These are phyloP conservation scores for Aspergillus quadrilineatus DNA, from an alignment of 2,329 filamentous ascomycete species.

Conservation along the genomic window DNA sequence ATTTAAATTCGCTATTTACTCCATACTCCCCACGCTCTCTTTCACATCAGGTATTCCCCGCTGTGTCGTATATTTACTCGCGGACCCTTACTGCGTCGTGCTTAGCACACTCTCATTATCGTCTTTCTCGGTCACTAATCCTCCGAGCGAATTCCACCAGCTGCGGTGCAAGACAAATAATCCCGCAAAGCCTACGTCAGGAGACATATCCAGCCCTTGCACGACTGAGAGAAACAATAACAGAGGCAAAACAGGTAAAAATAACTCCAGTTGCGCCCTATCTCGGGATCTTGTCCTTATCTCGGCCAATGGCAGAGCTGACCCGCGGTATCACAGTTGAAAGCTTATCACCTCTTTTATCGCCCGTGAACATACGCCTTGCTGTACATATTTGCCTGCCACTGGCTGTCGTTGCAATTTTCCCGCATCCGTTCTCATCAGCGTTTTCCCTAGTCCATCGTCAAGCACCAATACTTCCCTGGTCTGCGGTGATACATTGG, in stretches of 20 bases:
- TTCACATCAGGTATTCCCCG: conserved; percentile 1
- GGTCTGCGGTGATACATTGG: conserved; percentile 14
- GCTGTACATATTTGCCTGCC: conserved; percentile 19
- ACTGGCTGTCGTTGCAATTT: conserved; percentile 15
- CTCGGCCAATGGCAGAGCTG: conserved; percentile 17
- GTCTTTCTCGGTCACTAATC: conserved; percentile 3
- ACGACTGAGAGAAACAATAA: neutral
- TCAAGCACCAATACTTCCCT: conserved; percentile 11
- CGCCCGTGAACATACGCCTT: conserved; percentile 14
- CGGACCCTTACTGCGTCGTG: neutral
- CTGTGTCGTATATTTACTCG: neutral
- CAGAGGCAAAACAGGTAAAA: neutral
- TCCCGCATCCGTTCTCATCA: conserved; percentile 17
- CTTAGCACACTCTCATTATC: neutral
- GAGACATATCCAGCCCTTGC: neutral
- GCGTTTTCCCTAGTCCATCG: conserved; percentile 11
- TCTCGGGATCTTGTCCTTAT: conserved; percentile 22
- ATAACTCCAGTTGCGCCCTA: neutral
- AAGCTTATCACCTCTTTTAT: conserved; percentile 24
- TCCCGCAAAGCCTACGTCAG: conserved; percentile 18
- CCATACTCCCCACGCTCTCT: neutral
- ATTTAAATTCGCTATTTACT: conserved; percentile 5
- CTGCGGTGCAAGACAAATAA: conserved; percentile 17
- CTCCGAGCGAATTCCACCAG: conserved; percentile 19
- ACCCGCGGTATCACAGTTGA: conserved; percentile 18